Evolutionary conservation across 305 asterid genomes (phyloP), one percentile per base, ranked within the genome.

Genomic region (Fraxinus ornus): DNA sequence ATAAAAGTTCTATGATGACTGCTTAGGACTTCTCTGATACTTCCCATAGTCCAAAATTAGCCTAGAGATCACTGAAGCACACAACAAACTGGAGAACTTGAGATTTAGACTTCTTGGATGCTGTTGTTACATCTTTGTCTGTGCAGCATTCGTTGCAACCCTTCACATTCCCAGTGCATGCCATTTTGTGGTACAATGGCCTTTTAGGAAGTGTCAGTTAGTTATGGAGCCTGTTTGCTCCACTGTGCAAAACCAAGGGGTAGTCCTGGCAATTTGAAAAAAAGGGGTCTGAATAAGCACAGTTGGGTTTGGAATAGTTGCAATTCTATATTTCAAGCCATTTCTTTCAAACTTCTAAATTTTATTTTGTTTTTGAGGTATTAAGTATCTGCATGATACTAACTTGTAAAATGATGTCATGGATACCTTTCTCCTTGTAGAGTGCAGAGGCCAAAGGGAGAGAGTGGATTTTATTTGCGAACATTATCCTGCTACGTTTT

Each of bases 251-350:
- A 35, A 35, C 37, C 37, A 35, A 35, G 37, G 37, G 37, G 37
- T 4, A 35, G 37, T 35, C 37, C 37, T 35, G 37, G 37, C 37
- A 35, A 33, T 35, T 35, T 35, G 37, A 35, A 5, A 35, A 35
- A 35, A 35, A 5, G 37, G 36, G 37, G 37, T 35, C 37, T 35
- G 37, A 35, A 9, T 41, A 41, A 41, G 15, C 17, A 4, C 52
- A 41, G 12, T 9, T 41, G 52, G 15, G 52, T 41, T 41, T 2
- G 52, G 52, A 41, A 41, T 41, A 41, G 17, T 41, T 41, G 52
- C 52, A 41, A 12, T 24, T 92, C 97, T 73, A 95, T 95, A 41
- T 41, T 41, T 41, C 52, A 41, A 41, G 12, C 15, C 13, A 35
- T 35, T 37, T 9, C 12, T 41, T 41, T 10, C 17, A 10, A 9